A percentile compares a stretch with the other conserved stretches of the same genome.
Conservation (phyloP, 83 land plant species). For the Diphasiastrum complanatum region DNA sequence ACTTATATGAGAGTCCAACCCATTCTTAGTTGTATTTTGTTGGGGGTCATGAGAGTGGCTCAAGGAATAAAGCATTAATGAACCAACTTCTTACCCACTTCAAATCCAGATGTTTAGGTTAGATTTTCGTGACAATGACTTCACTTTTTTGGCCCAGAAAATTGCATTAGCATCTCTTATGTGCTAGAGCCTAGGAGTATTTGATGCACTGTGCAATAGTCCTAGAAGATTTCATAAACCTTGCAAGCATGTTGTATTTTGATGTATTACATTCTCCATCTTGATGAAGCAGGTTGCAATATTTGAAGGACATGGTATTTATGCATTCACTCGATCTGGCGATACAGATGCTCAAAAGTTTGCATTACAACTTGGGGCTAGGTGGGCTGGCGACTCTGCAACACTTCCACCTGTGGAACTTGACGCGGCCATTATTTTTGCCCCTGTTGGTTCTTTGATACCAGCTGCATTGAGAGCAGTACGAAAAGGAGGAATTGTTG, state of each 20-base stretch:
- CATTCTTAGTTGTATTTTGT: no score
- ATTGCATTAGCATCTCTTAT: no score
- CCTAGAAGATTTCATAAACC: no score
- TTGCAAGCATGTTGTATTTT: background rate
- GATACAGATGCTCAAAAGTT: slow-evolving; percentile 25
- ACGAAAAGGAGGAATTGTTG: slow-evolving; percentile 25
- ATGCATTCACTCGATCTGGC: slow-evolving; percentile 27
- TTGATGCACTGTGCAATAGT: no score
- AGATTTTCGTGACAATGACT: no score
- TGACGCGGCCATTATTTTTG: slow-evolving; percentile 26
- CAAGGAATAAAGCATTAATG: no score
- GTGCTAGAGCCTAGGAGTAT: no score
- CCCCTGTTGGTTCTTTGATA: slow-evolving; percentile 21
- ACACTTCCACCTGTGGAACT: slow-evolving; percentile 17
- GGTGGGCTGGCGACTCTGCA: slow-evolving; percentile 21
- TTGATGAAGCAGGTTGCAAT: slow-evolving; percentile 22
- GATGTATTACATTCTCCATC: background rate
- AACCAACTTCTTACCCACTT: no score
- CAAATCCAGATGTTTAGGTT: no score
- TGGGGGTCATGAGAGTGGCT: no score
- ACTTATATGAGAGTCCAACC: no score
- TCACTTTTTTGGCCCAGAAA: no score
- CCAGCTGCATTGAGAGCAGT: slow-evolving; percentile 21
- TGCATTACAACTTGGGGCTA: slow-evolving; percentile 23
- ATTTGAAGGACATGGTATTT: slow-evolving; percentile 23